phyloP scores from a whole-genome alignment of 2,329 filamentous ascomycete genomes.

The Aspergillus fumigatus region DNA sequence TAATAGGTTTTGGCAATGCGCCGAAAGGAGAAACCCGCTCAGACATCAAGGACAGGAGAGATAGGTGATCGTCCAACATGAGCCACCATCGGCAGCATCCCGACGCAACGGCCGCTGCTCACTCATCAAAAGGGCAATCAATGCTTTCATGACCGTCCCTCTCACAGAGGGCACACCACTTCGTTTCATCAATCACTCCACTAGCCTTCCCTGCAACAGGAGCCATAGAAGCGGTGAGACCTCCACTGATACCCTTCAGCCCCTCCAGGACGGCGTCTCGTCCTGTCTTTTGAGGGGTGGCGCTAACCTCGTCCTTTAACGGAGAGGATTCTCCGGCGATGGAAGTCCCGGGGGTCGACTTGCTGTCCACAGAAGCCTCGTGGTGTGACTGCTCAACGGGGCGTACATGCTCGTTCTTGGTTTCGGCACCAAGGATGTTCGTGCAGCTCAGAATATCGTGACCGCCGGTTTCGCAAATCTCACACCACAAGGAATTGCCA shows the following conservation, averaged over 20 bases:
- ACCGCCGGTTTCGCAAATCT: slow-evolving; percentile 87
- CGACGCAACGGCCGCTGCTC: slow-evolving; percentile 8
- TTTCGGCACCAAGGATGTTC: slow-evolving; percentile 66
- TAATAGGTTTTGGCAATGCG: background rate
- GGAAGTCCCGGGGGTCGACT: slow-evolving; percentile 14
- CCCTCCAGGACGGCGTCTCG: slow-evolving; percentile 41
- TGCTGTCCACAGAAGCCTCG: slow-evolving; percentile 11
- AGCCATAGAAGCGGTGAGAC: slow-evolving; percentile 44
- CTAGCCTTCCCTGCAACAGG: slow-evolving; percentile 75
- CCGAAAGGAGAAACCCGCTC: background rate
- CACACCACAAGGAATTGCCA: slow-evolving; percentile 76
- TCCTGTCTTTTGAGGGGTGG: slow-evolving; percentile 35
- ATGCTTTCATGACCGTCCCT: slow-evolving; percentile 94
- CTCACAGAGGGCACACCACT: slow-evolving; percentile 97
- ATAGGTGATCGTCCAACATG: background rate
- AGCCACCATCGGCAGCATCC: slow-evolving; percentile 5
- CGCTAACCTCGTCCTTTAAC: slow-evolving; percentile 11
- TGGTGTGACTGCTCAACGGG: slow-evolving; percentile 11
- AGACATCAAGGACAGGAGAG: slow-evolving; percentile 1
- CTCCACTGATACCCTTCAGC: slow-evolving; percentile 35
- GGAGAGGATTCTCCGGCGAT: slow-evolving; percentile 10
- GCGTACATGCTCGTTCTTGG: slow-evolving; percentile 14
- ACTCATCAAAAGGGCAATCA: slow-evolving; percentile 86
- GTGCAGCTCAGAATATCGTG: slow-evolving; percentile 94
- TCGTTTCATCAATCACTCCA: slow-evolving; percentile 72